These are phyloP conservation scores for Phaffomyces thermotolerans DNA, from an alignment of 805 yeast species.

Conservation along the genomic window DNA sequence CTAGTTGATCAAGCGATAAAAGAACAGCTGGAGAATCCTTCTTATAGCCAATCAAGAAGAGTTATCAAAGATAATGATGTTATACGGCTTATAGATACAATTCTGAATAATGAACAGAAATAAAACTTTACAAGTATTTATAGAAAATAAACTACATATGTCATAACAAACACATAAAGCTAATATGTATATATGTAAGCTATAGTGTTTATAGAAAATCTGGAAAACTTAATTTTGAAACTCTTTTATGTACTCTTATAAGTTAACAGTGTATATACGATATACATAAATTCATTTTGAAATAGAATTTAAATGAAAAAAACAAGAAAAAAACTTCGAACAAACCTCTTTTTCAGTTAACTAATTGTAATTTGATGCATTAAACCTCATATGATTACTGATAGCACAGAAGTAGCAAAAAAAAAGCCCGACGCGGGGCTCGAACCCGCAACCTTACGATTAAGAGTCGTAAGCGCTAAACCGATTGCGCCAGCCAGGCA, in stretches of 20 bases:
- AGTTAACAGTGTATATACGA: too few relatives aligned
- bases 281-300: too few relatives aligned
- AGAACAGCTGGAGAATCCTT: conserved; percentile 48
- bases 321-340: too few relatives aligned
- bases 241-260: too few relatives aligned
- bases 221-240: too few relatives aligned
- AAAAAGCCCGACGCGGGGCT: conserved; percentile 29
- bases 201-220: too few relatives aligned
- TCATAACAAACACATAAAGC: background rate
- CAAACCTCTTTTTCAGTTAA: too few relatives aligned
- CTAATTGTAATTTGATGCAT: too few relatives aligned
- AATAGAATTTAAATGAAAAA: too few relatives aligned
- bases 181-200: too few relatives aligned
- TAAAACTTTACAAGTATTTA: background rate
- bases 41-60: conserved; percentile 19
- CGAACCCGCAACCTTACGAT: conserved; percentile 31
- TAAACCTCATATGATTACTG: too few relatives aligned
- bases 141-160: background rate
- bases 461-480: conserved; percentile 29
- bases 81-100: conserved; percentile 31
- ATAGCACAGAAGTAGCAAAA: conserved; percentile 2
- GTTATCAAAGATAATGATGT: conserved; percentile 27
- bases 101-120: conserved; percentile 13
- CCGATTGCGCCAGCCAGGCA: conserved; percentile 31
- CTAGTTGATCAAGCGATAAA: conserved; percentile 64